Percentiles rank a stretch among this genome's conserved stretches.
These are phyloP conservation scores for Raphanus raphanistrum DNA, from an alignment of 345 rosid genomes.

Conservation along the genomic window DNA sequence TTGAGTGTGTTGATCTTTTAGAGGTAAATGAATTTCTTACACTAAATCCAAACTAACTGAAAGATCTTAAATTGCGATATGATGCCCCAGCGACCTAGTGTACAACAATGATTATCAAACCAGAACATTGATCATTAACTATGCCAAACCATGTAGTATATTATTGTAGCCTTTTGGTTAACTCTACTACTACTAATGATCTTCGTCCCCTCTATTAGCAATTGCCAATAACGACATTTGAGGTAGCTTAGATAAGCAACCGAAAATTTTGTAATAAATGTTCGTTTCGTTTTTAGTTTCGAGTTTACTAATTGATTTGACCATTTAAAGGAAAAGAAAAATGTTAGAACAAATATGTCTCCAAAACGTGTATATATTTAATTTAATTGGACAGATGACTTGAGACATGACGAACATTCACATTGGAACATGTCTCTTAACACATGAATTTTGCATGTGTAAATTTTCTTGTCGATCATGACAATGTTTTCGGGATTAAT, in stretches of 20 bases:
- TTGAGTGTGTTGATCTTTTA: background rate
- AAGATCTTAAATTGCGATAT: background rate
- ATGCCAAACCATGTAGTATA: background rate
- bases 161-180: background rate
- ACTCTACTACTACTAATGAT: background rate
- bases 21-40: background rate
- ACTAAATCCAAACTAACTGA: background rate
- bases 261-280: background rate
- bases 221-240: background rate
- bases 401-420: background rate
- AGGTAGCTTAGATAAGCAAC: background rate
- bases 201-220: background rate
- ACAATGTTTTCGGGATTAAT: background rate
- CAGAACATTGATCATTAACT: background rate
- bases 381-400: background rate
- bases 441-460: background rate
- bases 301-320: background rate
- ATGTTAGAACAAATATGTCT: background rate
- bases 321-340: background rate
- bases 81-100: background rate
- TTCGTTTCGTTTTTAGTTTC: background rate
- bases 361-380: background rate
- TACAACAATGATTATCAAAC: background rate
- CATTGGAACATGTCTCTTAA: background rate
- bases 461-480: background rate